These are phyloP conservation scores for Paraphaeosphaeria sporulosa DNA, from an alignment of 2,329 filamentous ascomycete genomes.

Conservation along the genomic window DNA sequence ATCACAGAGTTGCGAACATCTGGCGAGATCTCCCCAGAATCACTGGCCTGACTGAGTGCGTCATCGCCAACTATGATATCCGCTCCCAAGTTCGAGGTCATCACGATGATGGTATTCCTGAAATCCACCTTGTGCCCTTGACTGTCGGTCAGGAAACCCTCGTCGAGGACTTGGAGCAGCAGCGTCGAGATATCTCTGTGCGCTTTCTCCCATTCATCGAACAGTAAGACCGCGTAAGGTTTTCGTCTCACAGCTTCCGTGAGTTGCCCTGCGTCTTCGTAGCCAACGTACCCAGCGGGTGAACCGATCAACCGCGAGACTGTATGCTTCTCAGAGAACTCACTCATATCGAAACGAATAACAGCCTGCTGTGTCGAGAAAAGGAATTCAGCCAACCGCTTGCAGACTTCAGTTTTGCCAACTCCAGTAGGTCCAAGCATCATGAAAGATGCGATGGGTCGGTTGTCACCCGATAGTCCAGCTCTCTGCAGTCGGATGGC, in stretches of 20 bases:
- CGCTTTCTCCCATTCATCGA: slow-evolving; percentile 98
- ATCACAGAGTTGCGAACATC: slow-evolving; percentile 82
- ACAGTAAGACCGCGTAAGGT: slow-evolving; percentile 91
- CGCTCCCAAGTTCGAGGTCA: slow-evolving; percentile 94
- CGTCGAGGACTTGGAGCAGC: slow-evolving; percentile 91
- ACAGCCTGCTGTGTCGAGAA: slow-evolving; percentile 93
- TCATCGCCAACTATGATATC: slow-evolving; percentile 85
- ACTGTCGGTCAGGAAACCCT: slow-evolving; percentile 92
- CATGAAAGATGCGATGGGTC: slow-evolving; percentile 94
- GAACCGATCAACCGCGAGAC: slow-evolving; percentile 91
- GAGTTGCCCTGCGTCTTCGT: slow-evolving; percentile 94
- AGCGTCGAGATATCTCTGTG: slow-evolving; percentile 93
- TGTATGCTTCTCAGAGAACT: slow-evolving; percentile 97
- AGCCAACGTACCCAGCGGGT: slow-evolving; percentile 93
- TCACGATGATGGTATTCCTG: slow-evolving; percentile 92
- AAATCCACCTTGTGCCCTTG: slow-evolving; percentile 98
- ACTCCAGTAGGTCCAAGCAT: slow-evolving; percentile 97
- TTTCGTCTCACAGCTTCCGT: slow-evolving; percentile 95
- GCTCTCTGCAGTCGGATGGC: slow-evolving; percentile 94
- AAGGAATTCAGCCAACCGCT: slow-evolving; percentile 90
- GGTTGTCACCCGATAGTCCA: slow-evolving; percentile 88
- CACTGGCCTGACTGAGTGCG: slow-evolving; percentile 66
- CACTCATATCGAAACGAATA: slow-evolving; percentile 95
- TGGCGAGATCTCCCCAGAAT: slow-evolving; percentile 71
- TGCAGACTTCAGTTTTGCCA: slow-evolving; percentile 96